Evolutionary conservation across 2,329 filamentous ascomycete species (phyloP), one percentile per base, ranked within the genome.

Genomic region (Fusarium luffae): DNA sequence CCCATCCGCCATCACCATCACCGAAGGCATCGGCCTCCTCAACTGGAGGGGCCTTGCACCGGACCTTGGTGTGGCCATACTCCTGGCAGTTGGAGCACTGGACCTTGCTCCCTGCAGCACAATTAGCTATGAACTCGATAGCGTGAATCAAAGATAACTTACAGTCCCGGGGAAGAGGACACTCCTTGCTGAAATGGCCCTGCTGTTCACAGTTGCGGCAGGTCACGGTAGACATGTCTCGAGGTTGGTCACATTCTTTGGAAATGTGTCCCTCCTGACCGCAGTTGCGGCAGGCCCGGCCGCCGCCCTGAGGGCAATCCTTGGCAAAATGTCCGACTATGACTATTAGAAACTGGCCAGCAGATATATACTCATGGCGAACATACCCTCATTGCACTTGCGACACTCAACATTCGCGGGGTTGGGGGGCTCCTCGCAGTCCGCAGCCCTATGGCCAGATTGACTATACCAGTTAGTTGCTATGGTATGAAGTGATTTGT

Each of bases 111-210:
- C 79, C 80, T 81, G 47, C 18, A 44, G 30, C 12, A n/a, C 47
- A 14, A 59, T 78, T 58, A 78, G 72, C 21, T 19, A 23, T 30
- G 5, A 25, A 6, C 28, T 18, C 13, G 30, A 44, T 25, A 13
- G 34, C 9, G 11, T 23, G 7, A 27, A 49, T 25, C 21, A 32
- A 23, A 16, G 14, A 32, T 14, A 25, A 77, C 78, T 70, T 70
- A 81, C 80, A 81, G 46, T 81, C 77, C 28, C 73, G 79, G 6
- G 88, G 88, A 78, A 88, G 82, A 1, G 86, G 83, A 69, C 89
- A 93, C 48, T 93, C 90, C 40, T 84, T 85, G 58, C 88, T 84
- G 69, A 83, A 85, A 72, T 92, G 90, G 4, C 89, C 89, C 62
- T 83, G 82, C 68, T 87, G 83, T 18, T 86, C 82, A 67, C 90